Conservation (phyloP, 768 basidiomycete genomes). For the Collybia mongolica region DNA sequence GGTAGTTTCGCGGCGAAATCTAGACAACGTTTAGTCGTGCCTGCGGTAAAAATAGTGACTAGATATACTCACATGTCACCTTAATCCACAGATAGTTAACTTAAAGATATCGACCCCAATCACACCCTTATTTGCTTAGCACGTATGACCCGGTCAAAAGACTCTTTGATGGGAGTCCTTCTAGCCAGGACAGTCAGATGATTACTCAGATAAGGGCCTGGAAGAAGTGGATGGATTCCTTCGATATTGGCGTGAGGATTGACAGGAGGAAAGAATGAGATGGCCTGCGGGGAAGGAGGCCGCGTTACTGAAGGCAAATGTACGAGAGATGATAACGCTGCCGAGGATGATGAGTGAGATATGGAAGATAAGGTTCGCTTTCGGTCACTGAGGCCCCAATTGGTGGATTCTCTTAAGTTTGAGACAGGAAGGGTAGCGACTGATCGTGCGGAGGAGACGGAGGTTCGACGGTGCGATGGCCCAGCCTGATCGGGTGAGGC, state of each 20-base stretch:
- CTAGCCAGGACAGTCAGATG: conserved; percentile 69
- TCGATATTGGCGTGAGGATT: conserved; percentile 56
- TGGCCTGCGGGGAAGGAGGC: conserved; percentile 46
- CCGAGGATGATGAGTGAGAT: conserved; percentile 51
- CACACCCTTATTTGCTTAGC: conserved; percentile 45
- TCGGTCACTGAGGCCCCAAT: conserved; percentile 34
- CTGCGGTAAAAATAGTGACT: too few relatives aligned
- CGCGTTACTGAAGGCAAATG: conserved; percentile 50
- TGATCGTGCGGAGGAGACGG: conserved; percentile 58
- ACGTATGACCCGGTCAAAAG: conserved; percentile 62
- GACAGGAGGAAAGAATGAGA: conserved; percentile 63
- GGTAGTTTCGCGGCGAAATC: background rate
- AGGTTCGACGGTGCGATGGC: conserved; percentile 37
- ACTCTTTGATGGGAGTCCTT: conserved; percentile 67
- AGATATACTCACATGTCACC: background rate
- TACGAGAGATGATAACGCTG: conserved; percentile 56
- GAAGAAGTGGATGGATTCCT: conserved; percentile 67
- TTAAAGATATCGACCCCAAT: conserved; percentile 4
- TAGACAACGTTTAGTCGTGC: too few relatives aligned
- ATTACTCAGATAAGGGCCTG: conserved; percentile 67
- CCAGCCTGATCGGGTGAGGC: conserved; percentile 20
- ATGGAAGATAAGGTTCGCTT: conserved; percentile 58
- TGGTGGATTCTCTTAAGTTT: conserved; percentile 28
- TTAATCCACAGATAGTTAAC: too few relatives aligned
- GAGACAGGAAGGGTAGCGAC: conserved; percentile 54